Evolutionary conservation across 768 basidiomycete species (phyloP).

Genomic region (Kwoniella shandongensis): DNA sequence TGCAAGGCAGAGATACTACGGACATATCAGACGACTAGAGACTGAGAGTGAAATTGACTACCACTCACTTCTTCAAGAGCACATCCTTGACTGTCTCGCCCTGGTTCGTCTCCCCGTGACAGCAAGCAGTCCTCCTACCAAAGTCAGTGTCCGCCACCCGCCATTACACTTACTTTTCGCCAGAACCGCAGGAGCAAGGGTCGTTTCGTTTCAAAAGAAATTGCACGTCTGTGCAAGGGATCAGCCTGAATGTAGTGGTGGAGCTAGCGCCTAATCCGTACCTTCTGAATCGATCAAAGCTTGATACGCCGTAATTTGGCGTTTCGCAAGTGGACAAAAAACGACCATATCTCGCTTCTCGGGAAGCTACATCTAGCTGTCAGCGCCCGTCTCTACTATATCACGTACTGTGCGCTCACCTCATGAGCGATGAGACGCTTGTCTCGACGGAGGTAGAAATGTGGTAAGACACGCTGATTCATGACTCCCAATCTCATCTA

Average conservation of each 20-base stretch:
- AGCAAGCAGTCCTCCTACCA: conserved; percentile 63
- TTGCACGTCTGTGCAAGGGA: conserved; percentile 58
- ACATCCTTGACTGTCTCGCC: conserved; percentile 50
- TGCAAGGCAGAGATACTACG: conserved; percentile 33
- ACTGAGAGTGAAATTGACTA: neutral
- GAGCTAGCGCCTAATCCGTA: conserved; percentile 3
- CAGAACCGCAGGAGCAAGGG: conserved; percentile 69
- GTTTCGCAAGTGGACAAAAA: conserved; percentile 79
- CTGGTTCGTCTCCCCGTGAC: conserved; percentile 57
- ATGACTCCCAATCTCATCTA: conserved; percentile 56
- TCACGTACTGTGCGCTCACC: conserved; percentile 17
- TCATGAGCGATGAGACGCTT: conserved; percentile 46
- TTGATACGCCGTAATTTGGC: conserved; percentile 73
- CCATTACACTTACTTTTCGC: conserved; percentile 58
- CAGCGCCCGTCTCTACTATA: neutral
- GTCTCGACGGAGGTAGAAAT: conserved; percentile 74
- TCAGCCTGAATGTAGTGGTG: neutral
- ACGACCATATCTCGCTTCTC: conserved; percentile 86
- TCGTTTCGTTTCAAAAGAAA: conserved; percentile 72
- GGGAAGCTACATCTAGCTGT: conserved; percentile 63
- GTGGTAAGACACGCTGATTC: conserved; percentile 68
- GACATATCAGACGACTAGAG: conserved; percentile 1
- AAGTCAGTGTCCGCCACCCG: neutral
- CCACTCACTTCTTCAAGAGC: conserved; percentile 63
- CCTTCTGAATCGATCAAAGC: conserved; percentile 63